These are phyloP conservation scores for Trichoderma sp. DNA, from an alignment of 2,329 filamentous ascomycete genomes.

Conservation along the genomic window DNA sequence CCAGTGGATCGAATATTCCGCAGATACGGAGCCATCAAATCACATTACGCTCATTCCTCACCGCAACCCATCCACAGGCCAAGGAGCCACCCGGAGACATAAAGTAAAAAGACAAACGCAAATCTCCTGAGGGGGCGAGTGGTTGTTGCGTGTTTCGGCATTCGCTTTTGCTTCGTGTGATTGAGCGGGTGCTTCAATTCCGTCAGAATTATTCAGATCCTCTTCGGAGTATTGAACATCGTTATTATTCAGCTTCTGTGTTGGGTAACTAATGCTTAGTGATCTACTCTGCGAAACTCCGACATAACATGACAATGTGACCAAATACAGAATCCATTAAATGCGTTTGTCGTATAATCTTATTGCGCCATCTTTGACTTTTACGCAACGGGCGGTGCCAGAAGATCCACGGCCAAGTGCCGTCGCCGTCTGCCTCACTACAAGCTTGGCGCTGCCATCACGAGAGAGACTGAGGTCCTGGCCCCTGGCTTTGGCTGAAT, in stretches of 20 bases:
- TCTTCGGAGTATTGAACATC: not conserved
- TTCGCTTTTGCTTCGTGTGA: not conserved
- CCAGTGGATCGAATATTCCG: constrained; percentile 1
- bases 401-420: not conserved
- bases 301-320: not conserved
- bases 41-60: not conserved
- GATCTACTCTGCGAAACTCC: not conserved
- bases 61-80: not conserved
- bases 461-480: not conserved
- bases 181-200: not conserved
- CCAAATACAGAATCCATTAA: no score
- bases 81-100: not conserved
- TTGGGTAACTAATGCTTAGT: not conserved
- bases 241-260: not conserved
- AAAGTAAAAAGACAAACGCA: not conserved
- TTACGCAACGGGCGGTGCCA: not conserved
- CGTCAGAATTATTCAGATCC: not conserved
- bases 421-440: not conserved
- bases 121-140: not conserved
- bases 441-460: not conserved
- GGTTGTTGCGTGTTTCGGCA: not conserved
- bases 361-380: not conserved
- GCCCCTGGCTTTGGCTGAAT: not conserved
- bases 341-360: not conserved
- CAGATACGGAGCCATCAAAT: not conserved